Evolutionary conservation across 257 asterid genomes (phyloP), one percentile per base, ranked within the genome.

Genomic region (Agastache rugosa): DNA sequence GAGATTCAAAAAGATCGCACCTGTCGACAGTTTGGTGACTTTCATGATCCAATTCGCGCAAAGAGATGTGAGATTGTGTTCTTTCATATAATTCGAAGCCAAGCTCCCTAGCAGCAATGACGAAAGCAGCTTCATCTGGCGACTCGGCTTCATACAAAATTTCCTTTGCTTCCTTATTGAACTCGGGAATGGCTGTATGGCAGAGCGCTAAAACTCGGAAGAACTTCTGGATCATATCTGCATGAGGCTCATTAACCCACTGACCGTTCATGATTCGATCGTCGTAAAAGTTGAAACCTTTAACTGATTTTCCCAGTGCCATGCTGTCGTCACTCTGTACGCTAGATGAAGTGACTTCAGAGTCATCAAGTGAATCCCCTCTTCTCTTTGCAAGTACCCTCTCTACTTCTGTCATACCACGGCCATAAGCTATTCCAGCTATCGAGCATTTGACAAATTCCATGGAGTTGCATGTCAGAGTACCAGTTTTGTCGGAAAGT

Each of bases 41-140:
- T 48, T 64, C 74, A 73, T 78, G 85, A 81, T 94, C 96, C 67
- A 88, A 60, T 73, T 94, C 98, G 56, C 87, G 92, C 90, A 94
- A 70, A 51, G 89, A 84, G 78, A 92, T 87, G 82, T 83, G 90
- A 47, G 86, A 87, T 81, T 94, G 99, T 20, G 96, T 87, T 74
- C 99, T 86, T 77, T 88, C 91, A 63, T 81, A 90, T 80, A 94
- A 90, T 66, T 94, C 90, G 73, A 94, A 89, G 1, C 99, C 99
- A 71, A 94, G 87, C 80, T 94, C 98, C 77, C 92, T 87, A 35
- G 99, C 97, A 70, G 99, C 92, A 80, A 92, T 84, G 50, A 94
- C 99, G 79, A 94, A 94, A 12, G 98, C 98, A 71, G 98, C 91
- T 83, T 94, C 99, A 83, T 94, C 99, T 0, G 99, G 99, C 14